Conservation (phyloP, 1,139 yeast species). For the Diutina pseudorugosa region DNA sequence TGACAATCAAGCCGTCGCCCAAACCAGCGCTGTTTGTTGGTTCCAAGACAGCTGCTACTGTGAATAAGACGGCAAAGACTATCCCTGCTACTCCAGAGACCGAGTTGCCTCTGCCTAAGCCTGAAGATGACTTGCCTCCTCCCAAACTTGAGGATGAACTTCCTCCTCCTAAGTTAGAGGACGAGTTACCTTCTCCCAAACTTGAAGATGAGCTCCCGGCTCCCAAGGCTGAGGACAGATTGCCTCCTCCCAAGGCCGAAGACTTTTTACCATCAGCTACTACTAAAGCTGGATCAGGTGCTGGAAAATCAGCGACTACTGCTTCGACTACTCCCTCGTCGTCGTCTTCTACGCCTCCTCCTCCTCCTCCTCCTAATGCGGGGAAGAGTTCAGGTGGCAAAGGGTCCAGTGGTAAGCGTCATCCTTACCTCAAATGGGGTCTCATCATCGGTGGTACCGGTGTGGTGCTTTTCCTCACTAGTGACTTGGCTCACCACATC, state of each 20-base stretch:
- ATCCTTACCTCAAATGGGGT: slow-evolving; percentile 16
- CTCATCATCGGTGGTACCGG: slow-evolving; percentile 18
- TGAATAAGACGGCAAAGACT: background rate
- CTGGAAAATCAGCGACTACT: background rate
- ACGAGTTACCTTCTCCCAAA: background rate
- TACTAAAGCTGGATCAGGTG: background rate
- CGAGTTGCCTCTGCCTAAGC: background rate
- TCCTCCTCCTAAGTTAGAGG: background rate
- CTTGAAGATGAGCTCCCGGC: background rate
- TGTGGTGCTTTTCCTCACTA: slow-evolving; percentile 20
- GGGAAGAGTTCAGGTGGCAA: background rate
- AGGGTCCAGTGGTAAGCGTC: background rate
- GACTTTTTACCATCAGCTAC: background rate
- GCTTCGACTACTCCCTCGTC: background rate
- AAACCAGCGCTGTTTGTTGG: background rate
- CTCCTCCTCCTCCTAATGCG: background rate
- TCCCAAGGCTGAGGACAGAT: background rate
- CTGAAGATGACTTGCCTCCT: background rate
- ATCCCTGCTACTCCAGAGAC: background rate
- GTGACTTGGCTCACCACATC: slow-evolving; percentile 21
- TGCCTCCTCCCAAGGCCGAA: background rate
- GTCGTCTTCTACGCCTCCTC: background rate
- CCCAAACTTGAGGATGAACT: background rate
- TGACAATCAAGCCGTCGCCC: background rate
- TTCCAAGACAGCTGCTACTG: background rate